Evolutionary conservation across 164 flowering plant species (phyloP), one percentile per base, ranked within the genome.

Genomic region (Nelumbo lutea): DNA sequence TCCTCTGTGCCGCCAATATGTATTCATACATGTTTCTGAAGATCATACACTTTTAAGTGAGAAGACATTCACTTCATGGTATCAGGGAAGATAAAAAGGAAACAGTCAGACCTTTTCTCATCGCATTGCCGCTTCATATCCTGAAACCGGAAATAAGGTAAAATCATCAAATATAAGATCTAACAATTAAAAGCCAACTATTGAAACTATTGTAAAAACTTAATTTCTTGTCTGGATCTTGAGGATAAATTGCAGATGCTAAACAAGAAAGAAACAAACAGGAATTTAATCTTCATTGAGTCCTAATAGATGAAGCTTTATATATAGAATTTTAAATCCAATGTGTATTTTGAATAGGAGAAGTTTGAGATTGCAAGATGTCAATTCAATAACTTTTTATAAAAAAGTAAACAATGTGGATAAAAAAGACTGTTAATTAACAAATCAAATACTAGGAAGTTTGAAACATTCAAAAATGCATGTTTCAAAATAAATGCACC

Each of bases 51-150:
- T 38, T 41, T 38, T 69, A 27, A 40, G 66, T 74, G 9, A 78
- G 75, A 72, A 67, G 41, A 64, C 45, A 66, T 5, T 59, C 47
- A 40, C 9, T 67, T 65, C 64, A 64, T 59, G 51, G 52, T 61
- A 65, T 7, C 63, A 69, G 42, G 70, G 9, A 68, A 65, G 43
- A 13, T 51, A 52, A 47, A 39, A 5, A 68, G 6, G 61, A 80
- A 72, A 65, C 45, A 66, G 60, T 27, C 38, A 15, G n/a, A 94
- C 98, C 97, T 88, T 85, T 94, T 94, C 44, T 82, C 95, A 74
- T 94, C 96, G 79, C 98, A 91, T 61, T 84, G 91, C 27, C 76
- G 84, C 81, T 94, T 94, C 98, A 94, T 94, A 70, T 86, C 98
- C 97, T 93, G 87, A 78, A 79, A 42, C 75, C 77, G 59, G 40